phyloP scores from a whole-genome alignment of 306 rosid species.

The Erythrophleum fordii region DNA sequence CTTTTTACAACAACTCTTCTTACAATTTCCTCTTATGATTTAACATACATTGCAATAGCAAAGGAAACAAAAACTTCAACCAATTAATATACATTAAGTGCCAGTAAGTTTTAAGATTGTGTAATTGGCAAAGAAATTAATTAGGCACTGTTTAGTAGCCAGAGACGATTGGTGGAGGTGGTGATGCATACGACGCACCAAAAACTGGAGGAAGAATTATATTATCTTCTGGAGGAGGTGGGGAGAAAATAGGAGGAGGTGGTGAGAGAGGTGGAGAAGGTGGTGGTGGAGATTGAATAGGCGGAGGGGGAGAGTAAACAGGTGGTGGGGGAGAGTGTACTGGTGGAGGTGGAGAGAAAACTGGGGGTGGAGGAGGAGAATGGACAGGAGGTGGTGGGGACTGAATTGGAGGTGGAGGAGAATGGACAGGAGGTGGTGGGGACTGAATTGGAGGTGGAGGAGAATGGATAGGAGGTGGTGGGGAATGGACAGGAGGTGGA shows the following conservation, averaged over 20 bases:
- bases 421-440: neutral
- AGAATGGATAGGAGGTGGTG: neutral
- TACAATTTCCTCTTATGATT: neutral
- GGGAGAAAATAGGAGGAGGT: constrained; percentile 3
- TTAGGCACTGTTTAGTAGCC: constrained; percentile 42
- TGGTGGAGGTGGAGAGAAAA: neutral
- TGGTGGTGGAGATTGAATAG: constrained; percentile 27
- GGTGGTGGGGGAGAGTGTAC: neutral
- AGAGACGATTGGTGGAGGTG: constrained; percentile 49
- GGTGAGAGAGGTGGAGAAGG: neutral
- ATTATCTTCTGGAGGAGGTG: constrained; percentile 33
- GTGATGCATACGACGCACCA: constrained; percentile 57
- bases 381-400: neutral
- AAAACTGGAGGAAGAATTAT: constrained; percentile 46
- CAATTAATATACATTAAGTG: neutral
- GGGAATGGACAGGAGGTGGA: neutral
- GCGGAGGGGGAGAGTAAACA: neutral
- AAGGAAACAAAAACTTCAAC: neutral
- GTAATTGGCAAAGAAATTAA: neutral
- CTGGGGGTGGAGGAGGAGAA: constrained; percentile 17
- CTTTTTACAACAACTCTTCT: neutral
- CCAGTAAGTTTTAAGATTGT: neutral
- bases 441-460: neutral
- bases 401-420: neutral
- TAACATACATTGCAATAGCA: neutral